Base-by-base conservation (phyloP, 148 eudicot species). In the Arctostaphylos glauca region DNA sequence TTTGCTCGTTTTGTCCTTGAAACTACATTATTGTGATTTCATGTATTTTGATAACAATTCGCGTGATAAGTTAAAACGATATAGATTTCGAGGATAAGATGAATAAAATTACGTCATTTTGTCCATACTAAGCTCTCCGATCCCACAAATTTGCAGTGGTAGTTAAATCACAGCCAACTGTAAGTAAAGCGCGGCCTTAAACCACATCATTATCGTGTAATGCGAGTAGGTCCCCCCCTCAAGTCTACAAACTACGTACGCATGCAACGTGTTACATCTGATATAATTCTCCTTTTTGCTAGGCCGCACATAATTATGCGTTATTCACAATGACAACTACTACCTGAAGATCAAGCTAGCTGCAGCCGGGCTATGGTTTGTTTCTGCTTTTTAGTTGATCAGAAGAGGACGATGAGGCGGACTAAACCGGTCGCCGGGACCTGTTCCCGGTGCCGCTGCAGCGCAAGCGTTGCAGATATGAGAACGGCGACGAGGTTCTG, bases 391-490 rank as follows among this genome's bases (percentile, higher is more conserved):
- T 54, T 92, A 74, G 89, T 93, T 84, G 94, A 92, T 81, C 88
- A 93, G 72, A 92, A 88, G 87, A 89, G 87, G 81, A 85, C 62
- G 53, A 84, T 93, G 84, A 78, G 74, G 83, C 82, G 85, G 54
- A 84, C 82, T 66, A 87, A 81, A 77, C 92, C 95, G 62, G 93
- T 86, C 71, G 97, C 95, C 0, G 93, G 92, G 19, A 59, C 73
- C 75, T 93, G 97, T 62, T 91, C 95, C 31, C 74, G 91, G 89
- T 93, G 97, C 83, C 86, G 90, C 1, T 50, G 90, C 14, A 86
- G 92, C 1, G 97, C 97, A 0, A 90, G 85, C 25, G 92, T 93
- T 59, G 97, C 97, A 1, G 94, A 91, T 53, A 90, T 90, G 89
- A 81, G 81, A 58, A 90, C 90, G 10, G 66, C 84, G 15, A 91